A percentile compares a stretch with the other conserved stretches of the same genome.
Evolutionary conservation across 2,329 filamentous ascomycete genomes (phyloP).

Genomic region (Xylaria polymorpha): DNA sequence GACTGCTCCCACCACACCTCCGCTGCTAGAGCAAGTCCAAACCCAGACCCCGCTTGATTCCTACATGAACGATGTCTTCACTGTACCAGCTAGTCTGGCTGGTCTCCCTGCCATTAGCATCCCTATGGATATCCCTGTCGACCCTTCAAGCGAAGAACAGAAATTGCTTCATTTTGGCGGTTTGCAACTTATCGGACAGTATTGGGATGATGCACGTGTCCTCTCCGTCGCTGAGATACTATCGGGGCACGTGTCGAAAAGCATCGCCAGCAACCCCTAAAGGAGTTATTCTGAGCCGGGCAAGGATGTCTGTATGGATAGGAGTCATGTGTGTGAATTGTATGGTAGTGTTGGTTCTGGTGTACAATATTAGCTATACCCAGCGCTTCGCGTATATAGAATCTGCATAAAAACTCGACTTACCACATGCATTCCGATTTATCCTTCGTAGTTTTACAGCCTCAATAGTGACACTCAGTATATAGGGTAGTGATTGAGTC

Average conservation of each 20-base stretch:
- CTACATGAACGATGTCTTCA: conserved; percentile 96
- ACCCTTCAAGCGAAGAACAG: conserved; percentile 47
- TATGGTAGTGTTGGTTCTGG: conserved; percentile 5
- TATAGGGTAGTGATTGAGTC: background rate
- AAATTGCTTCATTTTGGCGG: conserved; percentile 62
- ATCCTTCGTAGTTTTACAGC: background rate
- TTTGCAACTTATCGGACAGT: conserved; percentile 84
- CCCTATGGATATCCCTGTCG: conserved; percentile 64
- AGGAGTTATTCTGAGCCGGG: background rate
- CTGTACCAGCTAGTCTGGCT: conserved; percentile 91
- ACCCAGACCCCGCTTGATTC: conserved; percentile 72
- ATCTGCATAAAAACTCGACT: conserved; percentile 18
- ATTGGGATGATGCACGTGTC: conserved; percentile 76
- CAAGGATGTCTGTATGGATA: background rate
- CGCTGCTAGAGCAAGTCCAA: conserved; percentile 69
- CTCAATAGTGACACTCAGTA: background rate
- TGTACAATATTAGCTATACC: conserved; percentile 36
- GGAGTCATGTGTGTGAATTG: conserved; percentile 3
- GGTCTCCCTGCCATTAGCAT: conserved; percentile 90
- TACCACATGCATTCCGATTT: conserved; percentile 4
- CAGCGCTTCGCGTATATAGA: background rate
- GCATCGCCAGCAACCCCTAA: background rate
- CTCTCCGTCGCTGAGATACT: conserved; percentile 65
- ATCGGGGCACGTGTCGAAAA: conserved; percentile 41
- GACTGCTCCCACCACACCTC: conserved; percentile 82